These are phyloP conservation scores for Capsicum pubescens DNA, from an alignment of 257 asterid genomes.

Conservation along the genomic window DNA sequence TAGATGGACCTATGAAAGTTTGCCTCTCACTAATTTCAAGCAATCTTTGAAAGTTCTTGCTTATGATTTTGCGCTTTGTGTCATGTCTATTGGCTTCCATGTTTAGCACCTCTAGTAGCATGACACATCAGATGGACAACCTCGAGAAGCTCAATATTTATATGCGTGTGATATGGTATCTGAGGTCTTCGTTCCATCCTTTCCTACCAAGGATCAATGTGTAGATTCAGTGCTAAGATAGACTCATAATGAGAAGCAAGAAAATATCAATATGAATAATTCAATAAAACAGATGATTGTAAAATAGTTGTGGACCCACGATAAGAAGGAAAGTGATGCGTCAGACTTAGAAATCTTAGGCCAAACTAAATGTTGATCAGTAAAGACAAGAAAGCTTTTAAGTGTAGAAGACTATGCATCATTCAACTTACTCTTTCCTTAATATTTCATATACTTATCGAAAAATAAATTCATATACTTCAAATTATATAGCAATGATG, in stretches of 20 bases:
- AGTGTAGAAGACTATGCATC: background rate
- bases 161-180: conserved; percentile 98
- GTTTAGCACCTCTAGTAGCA: conserved; percentile 95
- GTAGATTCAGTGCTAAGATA: background rate
- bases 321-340: too few species aligned
- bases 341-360: background rate
- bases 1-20: conserved; percentile 88
- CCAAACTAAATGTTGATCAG: background rate
- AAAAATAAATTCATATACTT: background rate
- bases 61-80: conserved; percentile 74
- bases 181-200: conserved; percentile 94
- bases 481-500: background rate
- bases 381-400: too few species aligned
- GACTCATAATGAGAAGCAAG: background rate
- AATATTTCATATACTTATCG: background rate
- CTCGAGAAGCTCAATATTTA: conserved; percentile 95
- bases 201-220: conserved; percentile 55
- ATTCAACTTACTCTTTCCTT: background rate
- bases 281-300: background rate
- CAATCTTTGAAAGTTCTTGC: conserved; percentile 80
- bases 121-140: conserved; percentile 88
- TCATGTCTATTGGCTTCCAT: conserved; percentile 90
- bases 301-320: background rate
- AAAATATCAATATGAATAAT: background rate
- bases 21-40: conserved; percentile 88